Conservation (phyloP, 192 early-diverging fungal species). For the Umbelopsis sp. region DNA sequence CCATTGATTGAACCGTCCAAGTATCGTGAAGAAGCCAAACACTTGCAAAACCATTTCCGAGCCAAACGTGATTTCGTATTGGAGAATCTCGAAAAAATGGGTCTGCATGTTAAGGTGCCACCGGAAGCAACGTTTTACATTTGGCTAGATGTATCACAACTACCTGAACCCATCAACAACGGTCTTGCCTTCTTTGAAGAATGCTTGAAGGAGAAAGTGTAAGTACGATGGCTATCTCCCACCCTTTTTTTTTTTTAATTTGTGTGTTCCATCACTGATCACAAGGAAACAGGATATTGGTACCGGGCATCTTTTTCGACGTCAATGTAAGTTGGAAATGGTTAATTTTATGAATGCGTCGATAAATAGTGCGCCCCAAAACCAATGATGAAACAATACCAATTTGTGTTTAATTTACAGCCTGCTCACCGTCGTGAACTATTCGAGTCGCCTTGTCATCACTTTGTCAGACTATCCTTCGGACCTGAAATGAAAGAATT, state of each 20-base stretch:
- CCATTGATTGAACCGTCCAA: conserved; percentile 48
- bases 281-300: conserved; percentile 22
- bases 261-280: not conserved
- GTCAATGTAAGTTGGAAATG: conserved; percentile 44
- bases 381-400: not conserved
- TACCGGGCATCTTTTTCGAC: conserved; percentile 60
- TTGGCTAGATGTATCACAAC: conserved; percentile 49
- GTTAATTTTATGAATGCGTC: not conserved
- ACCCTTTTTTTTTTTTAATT: not conserved
- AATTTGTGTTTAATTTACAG: not conserved
- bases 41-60: conserved; percentile 51
- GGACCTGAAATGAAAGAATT: conserved; percentile 58
- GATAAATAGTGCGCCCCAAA: not conserved
- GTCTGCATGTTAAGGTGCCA: conserved; percentile 41
- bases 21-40: conserved; percentile 44
- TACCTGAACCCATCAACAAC: conserved; percentile 56
- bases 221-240: too few species aligned
- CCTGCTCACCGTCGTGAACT: conserved; percentile 56
- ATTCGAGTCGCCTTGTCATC: conserved; percentile 56
- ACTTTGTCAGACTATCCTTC: conserved; percentile 58
- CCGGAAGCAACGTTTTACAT: conserved; percentile 61
- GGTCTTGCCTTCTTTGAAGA: conserved; percentile 59
- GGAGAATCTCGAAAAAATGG: conserved; percentile 39
- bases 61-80: conserved; percentile 55
- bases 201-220: conserved; percentile 57